Percentiles rank a stretch among this genome's conserved stretches.
Evolutionary conservation across 345 rosid genomes (phyloP).

Genomic region (Geranium rotundifolium): DNA sequence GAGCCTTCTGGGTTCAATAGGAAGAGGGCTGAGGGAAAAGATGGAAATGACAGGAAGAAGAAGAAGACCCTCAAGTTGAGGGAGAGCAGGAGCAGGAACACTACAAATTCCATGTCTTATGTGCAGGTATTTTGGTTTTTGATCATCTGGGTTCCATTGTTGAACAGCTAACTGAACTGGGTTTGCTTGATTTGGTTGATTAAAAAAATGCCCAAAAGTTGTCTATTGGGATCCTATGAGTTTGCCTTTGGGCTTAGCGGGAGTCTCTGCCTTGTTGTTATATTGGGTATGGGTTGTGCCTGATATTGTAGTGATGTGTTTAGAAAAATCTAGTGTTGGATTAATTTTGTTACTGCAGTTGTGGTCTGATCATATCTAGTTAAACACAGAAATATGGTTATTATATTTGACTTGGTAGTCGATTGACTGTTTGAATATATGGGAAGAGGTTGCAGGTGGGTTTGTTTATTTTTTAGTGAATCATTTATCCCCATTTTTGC

Average conservation of each 20-base stretch:
- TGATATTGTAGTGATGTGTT: no score
- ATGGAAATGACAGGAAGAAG: conserved; percentile 43
- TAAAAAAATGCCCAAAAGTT: background rate
- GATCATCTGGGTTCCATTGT: conserved; percentile 3
- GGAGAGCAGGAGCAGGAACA: conserved; percentile 48
- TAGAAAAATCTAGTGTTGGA: no score
- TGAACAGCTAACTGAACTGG: background rate
- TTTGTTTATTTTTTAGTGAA: background rate
- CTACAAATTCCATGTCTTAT: conserved; percentile 76
- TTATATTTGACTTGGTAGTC: background rate
- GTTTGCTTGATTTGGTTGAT: conserved; percentile 1
- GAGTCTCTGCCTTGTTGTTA: background rate
- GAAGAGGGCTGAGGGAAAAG: conserved; percentile 72
- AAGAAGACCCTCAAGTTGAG: conserved; percentile 68
- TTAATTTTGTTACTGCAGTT: no score
- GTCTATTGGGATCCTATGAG: background rate
- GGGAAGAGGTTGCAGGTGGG: background rate
- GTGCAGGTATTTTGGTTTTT: conserved; percentile 46
- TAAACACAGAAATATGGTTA: no score
- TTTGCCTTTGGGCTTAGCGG: background rate
- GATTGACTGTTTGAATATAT: background rate
- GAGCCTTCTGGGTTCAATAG: conserved; percentile 58
- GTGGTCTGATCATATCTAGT: no score
- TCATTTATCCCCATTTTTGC: conserved; percentile 3
- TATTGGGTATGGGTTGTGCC: background rate